A percentile compares a stretch with the other conserved stretches of the same genome.
Evolutionary conservation across 495 filamentous ascomycete genomes (phyloP).

Genomic region (Chlorociboria aeruginascens): DNA sequence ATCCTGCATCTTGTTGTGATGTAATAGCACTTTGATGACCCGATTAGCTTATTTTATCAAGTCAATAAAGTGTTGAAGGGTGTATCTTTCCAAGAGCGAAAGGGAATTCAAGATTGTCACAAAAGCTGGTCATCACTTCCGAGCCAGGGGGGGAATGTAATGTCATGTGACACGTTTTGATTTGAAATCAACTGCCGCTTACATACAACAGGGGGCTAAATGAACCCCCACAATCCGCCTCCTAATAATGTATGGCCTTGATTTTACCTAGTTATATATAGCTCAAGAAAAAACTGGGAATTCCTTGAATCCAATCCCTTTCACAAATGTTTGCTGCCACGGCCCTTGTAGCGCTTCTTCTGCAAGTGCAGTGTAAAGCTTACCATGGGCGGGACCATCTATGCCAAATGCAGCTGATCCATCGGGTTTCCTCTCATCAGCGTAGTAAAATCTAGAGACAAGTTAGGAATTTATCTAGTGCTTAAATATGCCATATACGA

Average conservation of each 20-base stretch:
- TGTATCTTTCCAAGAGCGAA: not conserved
- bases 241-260: not conserved
- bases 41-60: no score
- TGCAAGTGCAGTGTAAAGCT: constrained; percentile 29
- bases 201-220: not conserved
- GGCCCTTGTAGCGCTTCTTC: constrained; percentile 26
- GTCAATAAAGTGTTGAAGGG: not conserved
- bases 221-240: not conserved
- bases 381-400: constrained; percentile 31
- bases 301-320: constrained; percentile 17
- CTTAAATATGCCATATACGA: not conserved
- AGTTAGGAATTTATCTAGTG: not conserved
- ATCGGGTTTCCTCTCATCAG: constrained; percentile 33
- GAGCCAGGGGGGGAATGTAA: no score
- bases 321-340: constrained; percentile 38
- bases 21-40: not conserved
- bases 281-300: constrained; percentile 2
- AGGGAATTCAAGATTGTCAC: not conserved
- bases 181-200: not conserved
- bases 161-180: not conserved
- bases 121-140: not conserved
- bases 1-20: not conserved
- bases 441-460: constrained; percentile 35
- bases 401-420: constrained; percentile 23
- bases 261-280: not conserved